phyloP scores from a whole-genome alignment of 2,329 filamentous ascomycete species.

The Paracorniculantispora psalliotae region DNA sequence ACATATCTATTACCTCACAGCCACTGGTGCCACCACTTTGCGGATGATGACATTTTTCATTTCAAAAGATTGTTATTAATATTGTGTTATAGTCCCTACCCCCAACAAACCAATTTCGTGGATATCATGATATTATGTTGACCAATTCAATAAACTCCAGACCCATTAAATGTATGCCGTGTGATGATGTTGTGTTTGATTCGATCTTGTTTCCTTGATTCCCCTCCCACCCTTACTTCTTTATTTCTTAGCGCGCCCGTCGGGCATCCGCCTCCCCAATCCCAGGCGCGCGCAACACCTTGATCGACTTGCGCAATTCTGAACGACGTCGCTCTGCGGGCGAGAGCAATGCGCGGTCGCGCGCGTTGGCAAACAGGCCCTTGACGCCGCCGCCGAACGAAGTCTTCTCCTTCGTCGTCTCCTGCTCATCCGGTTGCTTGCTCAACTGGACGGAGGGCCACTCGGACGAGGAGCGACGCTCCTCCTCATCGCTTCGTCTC shows the following conservation, averaged over 20 bases:
- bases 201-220: not conserved
- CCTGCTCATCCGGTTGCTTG: conserved; percentile 11
- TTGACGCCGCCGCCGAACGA: conserved; percentile 21
- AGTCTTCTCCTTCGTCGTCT: conserved; percentile 14
- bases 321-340: conserved; percentile 31
- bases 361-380: conserved; percentile 22
- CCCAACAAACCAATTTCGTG: not conserved
- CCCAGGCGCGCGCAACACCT: conserved; percentile 26
- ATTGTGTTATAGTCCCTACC: not conserved
- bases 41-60: not conserved
- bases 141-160: not conserved
- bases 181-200: not conserved
- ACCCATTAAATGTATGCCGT: not conserved
- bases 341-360: conserved; percentile 19
- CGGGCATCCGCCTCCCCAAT: not conserved
- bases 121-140: not conserved
- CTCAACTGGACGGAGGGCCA: conserved; percentile 13
- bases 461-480: conserved; percentile 10
- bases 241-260: not conserved
- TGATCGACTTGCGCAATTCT: conserved; percentile 33
- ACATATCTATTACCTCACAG: not conserved
- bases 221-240: not conserved
- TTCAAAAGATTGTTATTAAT: not conserved
- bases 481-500: conserved; percentile 18
- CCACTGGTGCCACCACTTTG: not conserved